phyloP scores from a whole-genome alignment of 2,329 filamentous ascomycete species.

The Ilyonectria robusta region DNA sequence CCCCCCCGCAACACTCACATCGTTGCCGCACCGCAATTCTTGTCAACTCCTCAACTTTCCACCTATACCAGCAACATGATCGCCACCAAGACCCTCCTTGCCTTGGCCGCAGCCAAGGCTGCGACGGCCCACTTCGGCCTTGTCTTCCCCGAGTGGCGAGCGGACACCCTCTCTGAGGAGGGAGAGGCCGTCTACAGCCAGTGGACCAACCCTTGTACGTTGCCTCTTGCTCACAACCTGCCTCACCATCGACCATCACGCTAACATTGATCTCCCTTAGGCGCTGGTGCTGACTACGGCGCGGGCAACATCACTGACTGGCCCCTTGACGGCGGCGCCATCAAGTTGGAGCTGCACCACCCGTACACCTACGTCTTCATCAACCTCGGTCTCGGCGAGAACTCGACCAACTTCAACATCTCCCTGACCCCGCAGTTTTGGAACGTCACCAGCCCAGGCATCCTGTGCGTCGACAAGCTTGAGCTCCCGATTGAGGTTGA shows the following conservation, averaged over 20 bases:
- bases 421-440: constrained; percentile 72
- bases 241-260: not conserved
- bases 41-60: not conserved
- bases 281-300: constrained; percentile 63
- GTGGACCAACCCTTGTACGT: constrained; percentile 66
- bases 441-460: constrained; percentile 72
- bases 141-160: constrained; percentile 64
- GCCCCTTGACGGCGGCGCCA: constrained; percentile 64
- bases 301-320: constrained; percentile 65
- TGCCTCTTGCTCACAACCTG: not conserved
- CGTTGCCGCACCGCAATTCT: not conserved
- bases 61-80: constrained; percentile 43
- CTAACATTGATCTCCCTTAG: constrained; percentile 48
- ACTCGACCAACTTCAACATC: constrained; percentile 77
- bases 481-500: constrained; percentile 66
- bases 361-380: constrained; percentile 67
- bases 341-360: constrained; percentile 66
- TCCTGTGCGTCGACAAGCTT: constrained; percentile 76
- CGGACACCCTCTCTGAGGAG: constrained; percentile 59
- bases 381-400: constrained; percentile 66
- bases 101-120: constrained; percentile 54
- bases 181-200: constrained; percentile 61
- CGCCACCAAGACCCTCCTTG: constrained; percentile 50
- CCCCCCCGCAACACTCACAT: not conserved
- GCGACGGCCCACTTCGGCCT: constrained; percentile 65